Conservation (phyloP, 2,329 filamentous ascomycete genomes). For the Pseudogymnoascus sp. region DNA sequence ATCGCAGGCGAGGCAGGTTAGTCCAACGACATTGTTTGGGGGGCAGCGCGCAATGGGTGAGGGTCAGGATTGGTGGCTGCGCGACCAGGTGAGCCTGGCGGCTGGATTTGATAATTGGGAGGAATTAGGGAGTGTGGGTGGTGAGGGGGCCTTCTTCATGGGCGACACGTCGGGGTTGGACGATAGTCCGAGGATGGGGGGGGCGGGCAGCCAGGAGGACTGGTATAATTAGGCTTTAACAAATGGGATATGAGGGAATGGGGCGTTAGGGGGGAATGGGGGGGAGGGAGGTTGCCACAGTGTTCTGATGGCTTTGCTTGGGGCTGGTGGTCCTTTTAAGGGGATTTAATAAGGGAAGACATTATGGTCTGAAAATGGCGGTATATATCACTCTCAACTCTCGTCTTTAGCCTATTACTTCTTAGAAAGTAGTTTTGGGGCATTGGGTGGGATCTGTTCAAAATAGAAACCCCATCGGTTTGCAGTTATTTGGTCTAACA, state of each 20-base stretch:
- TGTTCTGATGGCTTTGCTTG: neutral
- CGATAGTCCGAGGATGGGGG: neutral
- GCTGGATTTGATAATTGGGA: slow-evolving; percentile 58
- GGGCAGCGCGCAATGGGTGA: slow-evolving; percentile 55
- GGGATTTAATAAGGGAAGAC: neutral
- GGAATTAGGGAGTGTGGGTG: slow-evolving; percentile 6
- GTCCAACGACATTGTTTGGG: slow-evolving; percentile 47
- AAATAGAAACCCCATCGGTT: neutral
- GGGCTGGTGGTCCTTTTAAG: neutral
- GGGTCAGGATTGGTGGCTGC: slow-evolving; percentile 57
- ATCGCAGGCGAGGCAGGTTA: slow-evolving; percentile 27
- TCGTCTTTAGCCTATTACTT: slow-evolving; percentile 4
- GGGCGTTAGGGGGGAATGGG: neutral
- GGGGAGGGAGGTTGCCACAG: too few species aligned
- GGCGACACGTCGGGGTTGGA: neutral
- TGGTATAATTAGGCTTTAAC: neutral
- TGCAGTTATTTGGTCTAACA: neutral
- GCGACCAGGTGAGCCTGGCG: slow-evolving; percentile 54
- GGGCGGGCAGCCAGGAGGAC: neutral
- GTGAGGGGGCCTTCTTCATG: neutral
- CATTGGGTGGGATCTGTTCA: neutral
- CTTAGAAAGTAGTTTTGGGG: neutral
- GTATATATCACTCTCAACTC: slow-evolving; percentile 11
- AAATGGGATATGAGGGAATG: neutral
- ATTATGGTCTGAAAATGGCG: neutral